Base-by-base conservation (phyloP, 2,329 filamentous ascomycete species). In the Colletotrichum sojae region DNA sequence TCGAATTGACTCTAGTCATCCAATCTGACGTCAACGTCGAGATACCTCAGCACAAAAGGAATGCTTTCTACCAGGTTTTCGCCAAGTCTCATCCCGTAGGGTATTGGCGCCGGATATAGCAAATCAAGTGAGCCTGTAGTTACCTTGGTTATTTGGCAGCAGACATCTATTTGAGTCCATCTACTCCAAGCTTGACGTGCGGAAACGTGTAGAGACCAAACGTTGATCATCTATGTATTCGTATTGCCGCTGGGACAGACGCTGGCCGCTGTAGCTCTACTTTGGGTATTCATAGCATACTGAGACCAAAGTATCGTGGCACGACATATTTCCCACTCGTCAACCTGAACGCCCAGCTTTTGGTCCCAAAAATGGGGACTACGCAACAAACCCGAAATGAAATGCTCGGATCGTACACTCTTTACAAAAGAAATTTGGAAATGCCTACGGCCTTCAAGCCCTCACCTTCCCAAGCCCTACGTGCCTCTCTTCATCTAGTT, bases 401-500 rank as follows among this genome's bases (percentile, higher is more conserved):
- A 57, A 55, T 62, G 22, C 40, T 48, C 36, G 22, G 45, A 69
- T 67, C 51, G 31, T 67, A 69, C 63, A 67, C n/a, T 56, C 20
- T 22, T 36, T 45, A 69, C 67, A 67, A 73, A 71, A 51, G 25
- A 65, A 67, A 70, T 25, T n/a, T 53, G 9, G 31, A 43, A 20
- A 16, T 15, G 36, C 59, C 45, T 16, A 20, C n/a, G 8, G 31
- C 31, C 36, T 22, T n/a, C 46, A 18, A 46, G 16, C 16, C 45
- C 16, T 18, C 16, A 46, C 18, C 15, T 18, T 36, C 45, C 16
- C 45, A n/a, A 31, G 5, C 12, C 20, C 49, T 16, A 6, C 10
- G 20, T 25, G 49, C 18, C 22, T 27, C 25, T 52, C 9, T 13
- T 8, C 25, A 27, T 36, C 74, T 81, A 89, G 18, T 86, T 86